These are phyloP conservation scores for Candida mesenterica DNA, from an alignment of 1,139 yeast species.

Conservation along the genomic window DNA sequence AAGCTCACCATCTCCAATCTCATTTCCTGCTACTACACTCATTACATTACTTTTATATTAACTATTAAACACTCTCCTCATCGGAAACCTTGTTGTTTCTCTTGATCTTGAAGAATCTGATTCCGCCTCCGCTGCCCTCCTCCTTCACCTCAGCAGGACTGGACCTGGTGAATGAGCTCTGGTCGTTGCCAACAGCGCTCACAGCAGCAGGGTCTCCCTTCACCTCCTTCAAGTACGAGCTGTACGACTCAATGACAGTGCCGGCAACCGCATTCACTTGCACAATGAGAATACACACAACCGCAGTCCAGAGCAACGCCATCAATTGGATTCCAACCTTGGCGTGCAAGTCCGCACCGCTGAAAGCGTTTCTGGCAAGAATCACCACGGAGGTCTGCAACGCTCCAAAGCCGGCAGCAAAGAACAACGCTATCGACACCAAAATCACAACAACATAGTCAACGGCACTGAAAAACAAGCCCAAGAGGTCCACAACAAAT, in stretches of 20 bases:
- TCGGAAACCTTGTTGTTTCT: slow-evolving; percentile 61
- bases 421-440: slow-evolving; percentile 50
- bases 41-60: background rate
- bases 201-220: slow-evolving; percentile 13
- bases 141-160: slow-evolving; percentile 30
- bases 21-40: background rate
- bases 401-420: slow-evolving; percentile 59
- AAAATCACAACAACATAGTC: slow-evolving; percentile 57
- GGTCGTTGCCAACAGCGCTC: slow-evolving; percentile 31
- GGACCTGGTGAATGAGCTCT: slow-evolving; percentile 47
- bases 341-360: slow-evolving; percentile 38
- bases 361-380: slow-evolving; percentile 63
- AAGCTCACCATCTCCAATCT: too few species aligned
- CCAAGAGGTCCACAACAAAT: slow-evolving; percentile 39
- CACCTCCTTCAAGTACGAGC: slow-evolving; percentile 42
- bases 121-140: slow-evolving; percentile 54
- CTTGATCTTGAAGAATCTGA: slow-evolving; percentile 74
- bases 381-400: slow-evolving; percentile 68
- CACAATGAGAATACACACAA: slow-evolving; percentile 50
- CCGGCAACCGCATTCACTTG: slow-evolving; percentile 58
- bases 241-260: slow-evolving; percentile 47
- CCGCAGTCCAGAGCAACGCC: slow-evolving; percentile 72
- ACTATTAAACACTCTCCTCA: slow-evolving; percentile 54
- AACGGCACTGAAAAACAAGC: slow-evolving; percentile 45
- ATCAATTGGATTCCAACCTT: slow-evolving; percentile 56